Conservation (phyloP, 2,329 filamentous ascomycete genomes). For the Alternaria dauci region DNA sequence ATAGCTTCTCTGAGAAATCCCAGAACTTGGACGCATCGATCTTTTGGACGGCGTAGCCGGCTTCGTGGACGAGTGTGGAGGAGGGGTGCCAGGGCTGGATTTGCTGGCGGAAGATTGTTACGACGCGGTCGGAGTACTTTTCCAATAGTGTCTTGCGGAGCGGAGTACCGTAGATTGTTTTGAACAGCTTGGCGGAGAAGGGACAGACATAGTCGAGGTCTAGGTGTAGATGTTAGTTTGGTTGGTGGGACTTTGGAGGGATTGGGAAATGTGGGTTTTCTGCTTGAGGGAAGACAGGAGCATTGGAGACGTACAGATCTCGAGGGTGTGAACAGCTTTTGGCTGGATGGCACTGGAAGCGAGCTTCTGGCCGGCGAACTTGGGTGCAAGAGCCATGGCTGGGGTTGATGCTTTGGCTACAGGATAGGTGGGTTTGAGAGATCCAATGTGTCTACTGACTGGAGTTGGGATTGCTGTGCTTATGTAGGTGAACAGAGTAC, state of each 20-base stretch:
- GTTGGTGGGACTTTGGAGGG: not conserved
- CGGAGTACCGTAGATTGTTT: constrained; percentile 70
- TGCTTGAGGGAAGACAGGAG: not conserved
- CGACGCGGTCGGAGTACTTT: constrained; percentile 67
- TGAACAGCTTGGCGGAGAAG: constrained; percentile 77
- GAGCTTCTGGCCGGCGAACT: constrained; percentile 78
- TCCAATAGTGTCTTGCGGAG: constrained; percentile 73
- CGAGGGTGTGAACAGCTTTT: constrained; percentile 61
- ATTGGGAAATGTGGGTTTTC: not conserved
- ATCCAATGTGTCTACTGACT: not conserved
- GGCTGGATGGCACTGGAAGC: constrained; percentile 52
- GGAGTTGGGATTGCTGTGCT: not conserved
- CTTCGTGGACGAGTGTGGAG: constrained; percentile 75
- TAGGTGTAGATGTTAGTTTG: constrained; percentile 33
- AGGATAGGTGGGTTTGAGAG: not conserved
- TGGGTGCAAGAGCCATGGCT: constrained; percentile 74
- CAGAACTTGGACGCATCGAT: constrained; percentile 78
- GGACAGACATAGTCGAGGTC: constrained; percentile 93
- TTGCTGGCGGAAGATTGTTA: constrained; percentile 88
- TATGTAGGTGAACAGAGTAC: not conserved
- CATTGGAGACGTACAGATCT: constrained; percentile 57
- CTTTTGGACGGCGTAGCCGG: constrained; percentile 79
- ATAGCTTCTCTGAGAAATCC: constrained; percentile 76
- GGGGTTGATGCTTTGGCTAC: not conserved
- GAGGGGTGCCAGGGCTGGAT: constrained; percentile 96